Conservation (phyloP, 106 monocot species). For the Ottelia alismoides region DNA sequence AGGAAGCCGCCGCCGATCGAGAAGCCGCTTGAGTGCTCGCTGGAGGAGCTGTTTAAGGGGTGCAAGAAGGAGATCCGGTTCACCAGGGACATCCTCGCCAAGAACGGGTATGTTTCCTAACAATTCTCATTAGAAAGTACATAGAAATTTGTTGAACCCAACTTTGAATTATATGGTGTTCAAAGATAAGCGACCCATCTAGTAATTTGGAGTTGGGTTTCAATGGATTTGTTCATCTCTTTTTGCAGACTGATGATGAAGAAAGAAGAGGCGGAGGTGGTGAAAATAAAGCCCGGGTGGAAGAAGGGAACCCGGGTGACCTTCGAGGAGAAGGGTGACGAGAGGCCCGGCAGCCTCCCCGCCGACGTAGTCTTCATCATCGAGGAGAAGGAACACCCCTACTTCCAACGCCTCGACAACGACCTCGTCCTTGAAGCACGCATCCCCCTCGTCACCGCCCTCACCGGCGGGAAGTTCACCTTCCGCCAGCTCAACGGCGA, state of each 20-base stretch:
- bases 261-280: slow-evolving; percentile 38
- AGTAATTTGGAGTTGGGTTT: too few species aligned
- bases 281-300: slow-evolving; percentile 64
- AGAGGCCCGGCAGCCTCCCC: slow-evolving; percentile 33
- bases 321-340: slow-evolving; percentile 48
- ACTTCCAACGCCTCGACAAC: slow-evolving; percentile 54
- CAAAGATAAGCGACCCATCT: too few species aligned
- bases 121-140: too few species aligned
- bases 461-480: slow-evolving; percentile 44
- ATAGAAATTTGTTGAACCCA: too few species aligned
- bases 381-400: slow-evolving; percentile 45
- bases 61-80: slow-evolving; percentile 22
- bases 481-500: slow-evolving; percentile 47
- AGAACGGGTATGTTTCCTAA: slow-evolving; percentile 4
- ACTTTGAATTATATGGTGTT: too few species aligned
- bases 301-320: slow-evolving; percentile 64
- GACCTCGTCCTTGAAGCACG: slow-evolving; percentile 51
- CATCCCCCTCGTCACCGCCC: slow-evolving; percentile 52
- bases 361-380: slow-evolving; percentile 51
- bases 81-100: slow-evolving; percentile 13
- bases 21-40: slow-evolving; percentile 19
- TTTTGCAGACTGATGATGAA: too few species aligned
- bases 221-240: too few species aligned
- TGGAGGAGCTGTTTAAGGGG: slow-evolving; percentile 24
- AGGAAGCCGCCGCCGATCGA: slow-evolving; percentile 27